Evolutionary conservation across 1,139 yeast species (phyloP), one percentile per base, ranked within the genome.

Genomic region (Geotrichum candidum): DNA sequence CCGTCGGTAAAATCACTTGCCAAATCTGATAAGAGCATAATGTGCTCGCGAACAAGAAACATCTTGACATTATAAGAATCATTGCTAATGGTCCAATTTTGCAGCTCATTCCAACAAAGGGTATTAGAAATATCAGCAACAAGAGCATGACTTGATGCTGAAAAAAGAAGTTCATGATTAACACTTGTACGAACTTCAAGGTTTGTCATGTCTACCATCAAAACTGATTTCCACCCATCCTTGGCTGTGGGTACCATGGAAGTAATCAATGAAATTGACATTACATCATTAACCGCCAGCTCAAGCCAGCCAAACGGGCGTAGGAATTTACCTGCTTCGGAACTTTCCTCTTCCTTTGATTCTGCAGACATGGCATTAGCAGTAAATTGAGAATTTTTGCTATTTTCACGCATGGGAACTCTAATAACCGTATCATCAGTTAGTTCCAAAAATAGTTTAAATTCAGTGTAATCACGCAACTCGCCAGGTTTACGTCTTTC

Each of bases 281-380:
- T 83, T 0, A 80, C 83, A 35, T 80, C 78, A 0, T 80, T 80
- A 58, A 87, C 76, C 64, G 86, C 86, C 25, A 91, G 65, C 69
- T 92, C 97, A 3, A 94, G 66, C 99, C 99, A 94, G 0, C 97
- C 98, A 77, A 88, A 94, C 0, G 96, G 88, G 50, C 90, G 74
- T 10, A 59, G 65, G 51, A 79, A 69, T 31, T 72, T 69, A 1
- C 73, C 71, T 53, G 29, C 31, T 10, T 33, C 33, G 13, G 57
- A 29, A 29, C 11, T 35, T 25, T 54, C 60, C 10, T 57, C 60
- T n/a, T 31, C 55, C 11, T 61, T 59, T 2, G 61, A 46, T 11
- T 48, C 53, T 6, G 46, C n/a, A 53, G 46, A n/a, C 23, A 15
- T 33, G 13, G 38, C 51, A 27, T 33, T 33, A 41, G 51, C 23